Conservation (phyloP, 2,329 filamentous ascomycete species). For the Aquanectria penicillioides region DNA sequence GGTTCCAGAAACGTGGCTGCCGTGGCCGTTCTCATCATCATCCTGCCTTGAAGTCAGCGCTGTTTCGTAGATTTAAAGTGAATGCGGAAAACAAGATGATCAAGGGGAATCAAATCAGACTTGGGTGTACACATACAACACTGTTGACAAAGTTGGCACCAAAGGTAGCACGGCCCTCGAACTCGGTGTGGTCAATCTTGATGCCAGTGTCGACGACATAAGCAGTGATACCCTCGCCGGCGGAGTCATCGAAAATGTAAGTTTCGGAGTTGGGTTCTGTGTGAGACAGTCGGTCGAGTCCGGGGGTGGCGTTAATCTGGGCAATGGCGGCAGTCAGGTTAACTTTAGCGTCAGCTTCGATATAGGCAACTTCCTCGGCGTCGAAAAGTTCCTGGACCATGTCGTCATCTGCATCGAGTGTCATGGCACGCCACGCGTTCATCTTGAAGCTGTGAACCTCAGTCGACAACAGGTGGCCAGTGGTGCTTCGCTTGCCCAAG, state of each 20-base stretch:
- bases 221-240: slow-evolving; percentile 65
- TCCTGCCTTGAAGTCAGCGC: slow-evolving; percentile 44
- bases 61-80: neutral
- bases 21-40: slow-evolving; percentile 70
- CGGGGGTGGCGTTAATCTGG: slow-evolving; percentile 64
- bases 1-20: slow-evolving; percentile 71
- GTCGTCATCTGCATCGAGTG: slow-evolving; percentile 60
- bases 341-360: slow-evolving; percentile 64
- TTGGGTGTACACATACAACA: slow-evolving; percentile 48
- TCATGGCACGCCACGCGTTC: slow-evolving; percentile 62
- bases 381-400: slow-evolving; percentile 61
- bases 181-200: slow-evolving; percentile 63
- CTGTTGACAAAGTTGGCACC: slow-evolving; percentile 63
- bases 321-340: slow-evolving; percentile 54
- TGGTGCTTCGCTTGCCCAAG: slow-evolving; percentile 59
- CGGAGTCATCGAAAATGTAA: slow-evolving; percentile 61
- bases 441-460: slow-evolving; percentile 58
- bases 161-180: slow-evolving; percentile 63
- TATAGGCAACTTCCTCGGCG: slow-evolving; percentile 60
- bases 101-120: neutral
- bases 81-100: too few relatives aligned
- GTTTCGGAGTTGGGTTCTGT: slow-evolving; percentile 42
- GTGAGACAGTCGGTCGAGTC: slow-evolving; percentile 64
- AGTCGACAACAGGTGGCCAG: slow-evolving; percentile 60
- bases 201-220: slow-evolving; percentile 76